phyloP scores from a whole-genome alignment of 164 flowering plant species.

The Nelumbo lutea region DNA sequence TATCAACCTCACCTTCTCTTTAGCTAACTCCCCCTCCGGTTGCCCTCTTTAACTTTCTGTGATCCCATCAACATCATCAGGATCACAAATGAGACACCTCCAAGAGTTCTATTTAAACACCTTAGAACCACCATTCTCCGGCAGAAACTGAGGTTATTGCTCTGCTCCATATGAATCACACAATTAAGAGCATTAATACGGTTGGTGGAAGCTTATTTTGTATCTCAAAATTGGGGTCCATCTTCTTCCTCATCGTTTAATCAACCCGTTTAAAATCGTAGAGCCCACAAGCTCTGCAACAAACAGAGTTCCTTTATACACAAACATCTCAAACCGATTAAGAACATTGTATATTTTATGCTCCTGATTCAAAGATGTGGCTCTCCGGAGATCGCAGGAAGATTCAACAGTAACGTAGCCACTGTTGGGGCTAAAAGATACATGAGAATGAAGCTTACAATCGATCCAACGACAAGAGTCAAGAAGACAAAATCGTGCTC shows the following conservation, averaged over 20 bases:
- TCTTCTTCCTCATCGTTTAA: constrained; percentile 72
- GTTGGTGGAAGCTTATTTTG: constrained; percentile 84
- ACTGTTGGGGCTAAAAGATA: constrained; percentile 72
- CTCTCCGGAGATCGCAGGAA: constrained; percentile 66
- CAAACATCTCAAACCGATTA: no score
- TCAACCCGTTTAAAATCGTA: constrained; percentile 78
- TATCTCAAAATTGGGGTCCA: constrained; percentile 72
- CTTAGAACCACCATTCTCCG: background rate
- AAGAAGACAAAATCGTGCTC: constrained; percentile 95
- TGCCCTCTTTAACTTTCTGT: no score
- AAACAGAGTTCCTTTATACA: constrained; percentile 73
- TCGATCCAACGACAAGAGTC: constrained; percentile 84
- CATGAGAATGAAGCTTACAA: constrained; percentile 81
- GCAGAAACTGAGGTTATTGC: constrained; percentile 42
- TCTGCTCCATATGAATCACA: constrained; percentile 89
- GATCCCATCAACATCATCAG: no score
- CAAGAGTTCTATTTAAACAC: background rate
- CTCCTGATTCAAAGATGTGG: constrained; percentile 90
- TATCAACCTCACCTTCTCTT: no score
- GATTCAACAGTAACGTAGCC: constrained; percentile 23
- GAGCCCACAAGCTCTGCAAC: constrained; percentile 85
- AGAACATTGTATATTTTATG: constrained; percentile 37
- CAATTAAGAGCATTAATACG: constrained; percentile 60
- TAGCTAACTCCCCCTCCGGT: no score
- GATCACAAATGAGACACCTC: no score